Evolutionary conservation across 2,329 filamentous ascomycete species (phyloP).

Genomic region (Phaeosphaeriaceae sp.): DNA sequence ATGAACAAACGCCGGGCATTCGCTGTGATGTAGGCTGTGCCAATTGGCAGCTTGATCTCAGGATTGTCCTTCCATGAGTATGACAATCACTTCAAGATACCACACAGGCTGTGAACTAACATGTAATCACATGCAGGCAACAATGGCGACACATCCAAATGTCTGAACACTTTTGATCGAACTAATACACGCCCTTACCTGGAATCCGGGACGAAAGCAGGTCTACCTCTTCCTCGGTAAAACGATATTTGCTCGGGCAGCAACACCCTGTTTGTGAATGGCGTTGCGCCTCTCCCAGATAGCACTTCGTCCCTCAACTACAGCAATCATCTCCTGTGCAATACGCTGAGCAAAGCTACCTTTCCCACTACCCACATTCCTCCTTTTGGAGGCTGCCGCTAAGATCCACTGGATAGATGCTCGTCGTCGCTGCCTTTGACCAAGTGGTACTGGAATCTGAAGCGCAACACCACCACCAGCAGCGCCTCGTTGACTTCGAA

Average conservation of each 20-base stretch:
- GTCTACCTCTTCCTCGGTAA: conserved; percentile 40
- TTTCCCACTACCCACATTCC: conserved; percentile 72
- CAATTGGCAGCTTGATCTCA: too few species aligned
- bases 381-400: conserved; percentile 79
- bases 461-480: conserved; percentile 86
- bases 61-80: too few species aligned
- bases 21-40: too few species aligned
- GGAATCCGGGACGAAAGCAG: neutral
- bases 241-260: conserved; percentile 74
- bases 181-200: conserved; percentile 5
- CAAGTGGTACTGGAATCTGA: conserved; percentile 80
- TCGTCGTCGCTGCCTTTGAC: conserved; percentile 75
- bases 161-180: conserved; percentile 27
- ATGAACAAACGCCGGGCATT: too few species aligned
- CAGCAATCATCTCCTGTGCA: conserved; percentile 83
- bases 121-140: neutral
- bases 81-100: too few species aligned
- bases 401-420: conserved; percentile 89
- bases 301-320: conserved; percentile 82
- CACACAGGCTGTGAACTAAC: too few species aligned
- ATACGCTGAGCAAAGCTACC: conserved; percentile 77
- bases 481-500: conserved; percentile 76
- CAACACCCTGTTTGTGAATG: conserved; percentile 82
- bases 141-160: neutral
- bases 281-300: conserved; percentile 83